Base-by-base conservation (phyloP, 441 rosid species). In the Euphorbia neoarborescens region DNA sequence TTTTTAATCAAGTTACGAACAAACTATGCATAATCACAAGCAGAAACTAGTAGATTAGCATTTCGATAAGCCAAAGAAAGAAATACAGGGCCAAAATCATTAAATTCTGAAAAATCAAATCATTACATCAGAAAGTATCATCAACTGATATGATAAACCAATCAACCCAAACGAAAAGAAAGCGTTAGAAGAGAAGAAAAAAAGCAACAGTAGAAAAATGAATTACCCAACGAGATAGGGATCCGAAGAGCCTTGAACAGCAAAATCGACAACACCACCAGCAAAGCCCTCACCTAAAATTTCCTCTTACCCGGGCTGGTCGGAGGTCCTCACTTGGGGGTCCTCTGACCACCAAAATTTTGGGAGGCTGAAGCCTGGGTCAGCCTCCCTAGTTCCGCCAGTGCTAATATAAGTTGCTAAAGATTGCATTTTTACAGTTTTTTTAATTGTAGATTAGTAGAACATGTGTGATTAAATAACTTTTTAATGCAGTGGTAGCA, bases 231-330 rank as follows among this genome's bases (percentile, higher is more conserved):
- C 78, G 69, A 90, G 86, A 69, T 73, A 88, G 24, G 94, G 94
- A 87, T 94, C 99, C 71, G 99, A 78, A 70, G 95, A 80, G 71
- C 97, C 99, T 73, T 81, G 76, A 68, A 94, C 96, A 0, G 96
- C 69, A 83, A 94, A 90, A 80, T 90, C 85, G 53, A 90, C 97
- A 51, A 86, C 89, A 58, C 97, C 96, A 38, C 84, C 84, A 42
- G 69, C 80, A 58, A 69, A 70, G 62, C 84, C 76, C 64, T 86
- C n/a, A n/a, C n/a, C n/a, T n/a, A n/a, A n/a, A n/a, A n/a, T n/a
- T n/a, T n/a, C n/a, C n/a, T n/a, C n/a, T n/a, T n/a, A n/a, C n/a
- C n/a, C n/a, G n/a, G n/a, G n/a, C n/a, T n/a, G n/a, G n/a, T n/a
- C n/a, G n/a, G n/a, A n/a, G n/a, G n/a, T n/a, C n/a, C n/a, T n/a